Percentiles rank a stretch among this genome's conserved stretches.
Evolutionary conservation across 176 grass and related monocot genomes (phyloP).

Genomic region (Oryza coarctata): DNA sequence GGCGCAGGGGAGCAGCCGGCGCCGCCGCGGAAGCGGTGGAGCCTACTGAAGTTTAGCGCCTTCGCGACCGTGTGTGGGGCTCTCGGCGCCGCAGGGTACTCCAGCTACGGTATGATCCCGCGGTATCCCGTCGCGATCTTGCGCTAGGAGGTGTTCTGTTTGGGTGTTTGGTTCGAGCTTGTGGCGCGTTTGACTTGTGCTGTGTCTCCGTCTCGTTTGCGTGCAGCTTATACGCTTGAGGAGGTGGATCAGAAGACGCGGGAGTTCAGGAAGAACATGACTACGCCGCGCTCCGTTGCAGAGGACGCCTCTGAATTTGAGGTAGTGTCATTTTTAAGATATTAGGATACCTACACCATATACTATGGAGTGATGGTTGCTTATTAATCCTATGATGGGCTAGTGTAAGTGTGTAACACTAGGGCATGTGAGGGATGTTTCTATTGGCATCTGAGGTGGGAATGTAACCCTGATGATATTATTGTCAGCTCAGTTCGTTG

Average conservation of each 20-base stretch:
- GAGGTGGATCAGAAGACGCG: conserved; percentile 60
- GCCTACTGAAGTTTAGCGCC: conserved; percentile 56
- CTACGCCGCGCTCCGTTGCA: neutral
- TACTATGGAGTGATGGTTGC: neutral
- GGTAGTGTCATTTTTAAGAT: conserved; percentile 12
- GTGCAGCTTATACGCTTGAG: conserved; percentile 57
- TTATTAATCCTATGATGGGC: neutral
- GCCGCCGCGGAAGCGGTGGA: conserved; percentile 39
- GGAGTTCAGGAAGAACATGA: conserved; percentile 46
- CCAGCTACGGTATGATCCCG: conserved; percentile 52
- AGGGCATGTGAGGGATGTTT: neutral
- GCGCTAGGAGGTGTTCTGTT: neutral
- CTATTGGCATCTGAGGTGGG: neutral
- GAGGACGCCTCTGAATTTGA: conserved; percentile 49
- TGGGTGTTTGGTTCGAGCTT: neutral
- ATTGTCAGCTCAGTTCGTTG: neutral
- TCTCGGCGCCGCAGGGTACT: conserved; percentile 54
- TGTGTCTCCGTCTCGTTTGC: conserved; percentile 1
- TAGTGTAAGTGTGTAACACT: neutral
- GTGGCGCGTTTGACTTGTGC: conserved; percentile 13
- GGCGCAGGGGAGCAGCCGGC: conserved; percentile 11
- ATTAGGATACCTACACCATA: neutral
- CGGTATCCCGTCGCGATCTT: neutral
- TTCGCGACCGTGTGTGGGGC: conserved; percentile 56
- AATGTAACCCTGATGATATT: neutral